Evolutionary conservation across 2,329 filamentous ascomycete genomes (phyloP).

Genomic region (Didymella keratinophila): DNA sequence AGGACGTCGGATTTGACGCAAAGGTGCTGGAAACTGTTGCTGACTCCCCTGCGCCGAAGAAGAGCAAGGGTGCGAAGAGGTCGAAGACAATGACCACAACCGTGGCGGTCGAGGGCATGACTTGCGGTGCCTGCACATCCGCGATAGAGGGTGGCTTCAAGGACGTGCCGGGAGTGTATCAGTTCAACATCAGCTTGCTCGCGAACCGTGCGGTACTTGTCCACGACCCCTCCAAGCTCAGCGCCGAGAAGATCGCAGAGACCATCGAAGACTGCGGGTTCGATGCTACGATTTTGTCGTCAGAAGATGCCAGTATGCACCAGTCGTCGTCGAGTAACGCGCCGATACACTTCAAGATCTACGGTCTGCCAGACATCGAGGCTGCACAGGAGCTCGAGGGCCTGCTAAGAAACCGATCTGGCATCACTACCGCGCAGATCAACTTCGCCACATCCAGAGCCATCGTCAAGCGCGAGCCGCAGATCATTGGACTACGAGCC

Average conservation of each 20-base stretch:
- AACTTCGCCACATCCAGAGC: slow-evolving; percentile 77
- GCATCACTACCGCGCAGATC: slow-evolving; percentile 77
- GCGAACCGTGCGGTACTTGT: slow-evolving; percentile 90
- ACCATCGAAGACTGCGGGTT: slow-evolving; percentile 92
- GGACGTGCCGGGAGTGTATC: slow-evolving; percentile 76
- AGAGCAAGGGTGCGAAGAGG: slow-evolving; percentile 51
- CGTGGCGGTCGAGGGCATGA: slow-evolving; percentile 94
- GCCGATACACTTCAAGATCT: slow-evolving; percentile 81
- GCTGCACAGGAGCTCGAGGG: slow-evolving; percentile 77
- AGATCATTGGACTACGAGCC: slow-evolving; percentile 76
- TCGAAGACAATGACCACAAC: slow-evolving; percentile 73
- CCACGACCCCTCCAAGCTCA: slow-evolving; percentile 76
- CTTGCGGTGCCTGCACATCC: slow-evolving; percentile 93
- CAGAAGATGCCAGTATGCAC: slow-evolving; percentile 64
- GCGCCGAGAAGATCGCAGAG: slow-evolving; percentile 77
- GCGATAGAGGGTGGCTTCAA: slow-evolving; percentile 86
- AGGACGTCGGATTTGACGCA: slow-evolving; percentile 80
- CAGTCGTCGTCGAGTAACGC: slow-evolving; percentile 65
- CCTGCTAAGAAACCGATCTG: slow-evolving; percentile 69
- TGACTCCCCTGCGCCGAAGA: slow-evolving; percentile 44
- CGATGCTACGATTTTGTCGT: slow-evolving; percentile 82
- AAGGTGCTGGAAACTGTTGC: slow-evolving; percentile 75
- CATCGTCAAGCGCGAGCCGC: slow-evolving; percentile 75
- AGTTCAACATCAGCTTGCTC: slow-evolving; percentile 93
- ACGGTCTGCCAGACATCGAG: slow-evolving; percentile 75